Evolutionary conservation across 23 red algal species (phyloP).

Genomic region (Agarophyton chilense): DNA sequence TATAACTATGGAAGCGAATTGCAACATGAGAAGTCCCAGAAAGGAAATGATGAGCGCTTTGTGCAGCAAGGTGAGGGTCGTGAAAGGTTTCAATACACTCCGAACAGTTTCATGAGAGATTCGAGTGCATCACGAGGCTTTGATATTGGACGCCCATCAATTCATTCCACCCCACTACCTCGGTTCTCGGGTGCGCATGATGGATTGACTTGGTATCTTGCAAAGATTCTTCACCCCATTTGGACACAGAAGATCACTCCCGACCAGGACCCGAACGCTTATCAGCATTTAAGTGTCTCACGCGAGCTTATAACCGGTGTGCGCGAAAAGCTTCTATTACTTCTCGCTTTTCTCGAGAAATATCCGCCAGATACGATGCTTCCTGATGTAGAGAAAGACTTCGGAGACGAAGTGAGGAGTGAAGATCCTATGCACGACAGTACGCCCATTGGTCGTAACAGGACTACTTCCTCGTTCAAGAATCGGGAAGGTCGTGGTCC

Average conservation of each 20-base stretch:
- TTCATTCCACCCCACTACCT: slow-evolving; percentile 20
- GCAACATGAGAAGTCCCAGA: not conserved
- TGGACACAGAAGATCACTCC: slow-evolving; percentile 45
- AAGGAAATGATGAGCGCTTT: not conserved
- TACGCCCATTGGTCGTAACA: not conserved
- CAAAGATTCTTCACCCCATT: slow-evolving; percentile 52
- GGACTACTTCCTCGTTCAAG: not conserved
- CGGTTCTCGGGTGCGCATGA: slow-evolving; percentile 59
- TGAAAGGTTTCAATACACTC: not conserved
- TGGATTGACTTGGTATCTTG: slow-evolving; percentile 45
- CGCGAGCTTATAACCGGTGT: slow-evolving; percentile 16
- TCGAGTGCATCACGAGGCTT: slow-evolving; percentile 2
- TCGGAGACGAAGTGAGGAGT: not conserved
- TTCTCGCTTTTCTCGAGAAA: slow-evolving; percentile 47
- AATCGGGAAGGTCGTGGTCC: not conserved
- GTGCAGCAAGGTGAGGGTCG: not conserved
- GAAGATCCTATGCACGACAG: slow-evolving; percentile 1
- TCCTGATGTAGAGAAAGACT: slow-evolving; percentile 15
- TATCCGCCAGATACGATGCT: slow-evolving; percentile 37
- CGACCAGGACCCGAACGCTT: slow-evolving; percentile 16
- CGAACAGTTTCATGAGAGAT: not conserved
- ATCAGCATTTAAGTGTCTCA: slow-evolving; percentile 25
- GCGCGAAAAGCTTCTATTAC: slow-evolving; percentile 20
- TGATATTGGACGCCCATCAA: slow-evolving; percentile 63
- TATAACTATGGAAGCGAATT: slow-evolving; percentile 34